Base-by-base conservation (phyloP, 1,139 yeast genomes). In the Suzukiozyma palmioleophila region DNA sequence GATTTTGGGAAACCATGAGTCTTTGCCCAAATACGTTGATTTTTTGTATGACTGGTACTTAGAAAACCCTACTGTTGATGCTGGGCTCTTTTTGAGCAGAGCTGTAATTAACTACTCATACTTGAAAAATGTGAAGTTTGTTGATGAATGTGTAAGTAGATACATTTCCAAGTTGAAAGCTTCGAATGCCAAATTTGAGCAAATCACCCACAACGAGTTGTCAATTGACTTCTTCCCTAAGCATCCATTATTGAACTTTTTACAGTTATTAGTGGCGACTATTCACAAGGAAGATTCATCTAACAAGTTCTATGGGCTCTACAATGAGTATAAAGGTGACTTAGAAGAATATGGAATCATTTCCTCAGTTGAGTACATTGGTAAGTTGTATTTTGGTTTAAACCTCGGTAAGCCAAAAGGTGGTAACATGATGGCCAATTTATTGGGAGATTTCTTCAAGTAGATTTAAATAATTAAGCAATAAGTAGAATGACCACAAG, bases 361-460 rank as follows among this genome's bases (percentile, higher is more conserved):
- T 14, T 62, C 62, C 2, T 71, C 78, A 10, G 64, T 77, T 31
- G 79, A 75, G 35, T 75, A 71, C 39, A 56, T 84, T 42, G 73
- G 75, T 3, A 66, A 68, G 38, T 56, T 72, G 26, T 69, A 66
- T 48, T 70, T 63, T 45, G 56, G 54, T 22, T 59, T 70, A 46
- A 58, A 57, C 33, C 49, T 69, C 49, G 85, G 84, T 11, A 76
- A 82, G 33, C 62, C 75, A 13, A 78, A 72, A 38, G 81, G 77
- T 42, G 73, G 72, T 13, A 87, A 88, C 55, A 69, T 86, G 68
- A 64, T 90, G 53, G 92, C 88, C 51, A 88, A 84, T 53, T 72
- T 90, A 68, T 86, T 90, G 95, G 82, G 94, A 16, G 88, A 89
- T 26, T 68, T 89, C 40, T 73, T 87, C 50, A 69, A 69, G 49